These are phyloP conservation scores for Coelastrella sp. DNA, from an alignment of 139 green algal genomes.

Conservation along the genomic window DNA sequence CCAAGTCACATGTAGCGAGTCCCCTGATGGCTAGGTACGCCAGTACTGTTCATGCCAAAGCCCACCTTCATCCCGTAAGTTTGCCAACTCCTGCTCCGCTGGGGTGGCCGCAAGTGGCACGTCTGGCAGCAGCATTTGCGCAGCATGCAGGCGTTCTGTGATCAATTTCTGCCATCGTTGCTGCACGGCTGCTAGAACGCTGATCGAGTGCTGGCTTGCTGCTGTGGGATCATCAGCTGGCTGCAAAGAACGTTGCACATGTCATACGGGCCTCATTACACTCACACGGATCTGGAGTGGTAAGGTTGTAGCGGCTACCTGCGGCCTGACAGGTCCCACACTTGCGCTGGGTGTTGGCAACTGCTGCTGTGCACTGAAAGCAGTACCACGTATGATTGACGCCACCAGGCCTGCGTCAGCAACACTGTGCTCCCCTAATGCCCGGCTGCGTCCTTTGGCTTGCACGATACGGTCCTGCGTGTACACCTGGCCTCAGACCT, in stretches of 20 bases:
- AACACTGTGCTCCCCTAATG: background rate
- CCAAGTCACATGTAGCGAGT: too few relatives aligned
- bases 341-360: background rate
- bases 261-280: too few relatives aligned
- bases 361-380: background rate
- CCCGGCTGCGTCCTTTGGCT: background rate
- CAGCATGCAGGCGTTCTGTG: slow-evolving; percentile 26
- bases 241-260: background rate
- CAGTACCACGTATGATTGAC: background rate
- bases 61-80: slow-evolving; percentile 47
- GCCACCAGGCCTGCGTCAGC: background rate
- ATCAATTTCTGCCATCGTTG: slow-evolving; percentile 25
- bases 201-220: background rate
- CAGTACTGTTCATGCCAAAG: background rate
- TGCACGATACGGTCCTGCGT: background rate
- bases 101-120: slow-evolving; percentile 35
- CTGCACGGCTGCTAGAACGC: background rate
- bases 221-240: background rate
- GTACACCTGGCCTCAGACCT: background rate
- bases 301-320: background rate
- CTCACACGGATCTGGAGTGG: background rate
- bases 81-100: slow-evolving; percentile 47
- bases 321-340: background rate
- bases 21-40: too few relatives aligned
- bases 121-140: slow-evolving; percentile 50